Conservation (phyloP, 2,329 filamentous ascomycete genomes). For the Ophiostoma sp. region DNA sequence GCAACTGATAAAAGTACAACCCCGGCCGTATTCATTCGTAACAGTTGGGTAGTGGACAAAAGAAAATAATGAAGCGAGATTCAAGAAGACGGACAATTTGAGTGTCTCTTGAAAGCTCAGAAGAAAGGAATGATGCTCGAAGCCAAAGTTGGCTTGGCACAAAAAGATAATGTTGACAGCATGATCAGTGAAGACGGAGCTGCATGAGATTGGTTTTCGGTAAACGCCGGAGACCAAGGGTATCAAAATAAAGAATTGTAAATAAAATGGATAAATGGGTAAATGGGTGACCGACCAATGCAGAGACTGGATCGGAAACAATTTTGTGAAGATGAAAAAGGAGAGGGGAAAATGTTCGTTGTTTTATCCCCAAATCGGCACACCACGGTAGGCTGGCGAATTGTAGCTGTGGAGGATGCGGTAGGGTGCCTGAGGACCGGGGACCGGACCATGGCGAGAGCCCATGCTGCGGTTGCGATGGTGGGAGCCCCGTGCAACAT, state of each 20-base stretch:
- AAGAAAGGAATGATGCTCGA: background rate
- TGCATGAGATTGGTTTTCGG: background rate
- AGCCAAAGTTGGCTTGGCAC: background rate
- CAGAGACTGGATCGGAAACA: background rate
- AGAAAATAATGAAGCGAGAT: background rate
- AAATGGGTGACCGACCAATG: background rate
- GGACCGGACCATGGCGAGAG: constrained; percentile 32
- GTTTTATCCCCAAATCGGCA: constrained; percentile 56
- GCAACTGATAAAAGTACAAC: background rate
- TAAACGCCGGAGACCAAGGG: background rate
- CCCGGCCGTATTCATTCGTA: constrained; percentile 10
- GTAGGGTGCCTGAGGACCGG: constrained; percentile 41
- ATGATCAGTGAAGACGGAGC: background rate
- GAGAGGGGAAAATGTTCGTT: background rate
- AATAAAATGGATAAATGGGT: background rate
- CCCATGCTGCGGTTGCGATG: constrained; percentile 43
- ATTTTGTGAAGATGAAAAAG: background rate
- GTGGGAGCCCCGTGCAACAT: constrained; percentile 40
- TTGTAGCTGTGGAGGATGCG: constrained; percentile 60
- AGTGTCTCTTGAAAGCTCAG: background rate
- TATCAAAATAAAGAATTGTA: constrained; percentile 9
- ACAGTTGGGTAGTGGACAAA: background rate
- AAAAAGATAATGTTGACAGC: background rate
- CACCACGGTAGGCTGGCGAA: constrained; percentile 56
- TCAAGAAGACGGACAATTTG: background rate